Evolutionary conservation across 179 eudicot species (phyloP), one percentile per base, ranked within the genome.

Genomic region (Silene coronaria): DNA sequence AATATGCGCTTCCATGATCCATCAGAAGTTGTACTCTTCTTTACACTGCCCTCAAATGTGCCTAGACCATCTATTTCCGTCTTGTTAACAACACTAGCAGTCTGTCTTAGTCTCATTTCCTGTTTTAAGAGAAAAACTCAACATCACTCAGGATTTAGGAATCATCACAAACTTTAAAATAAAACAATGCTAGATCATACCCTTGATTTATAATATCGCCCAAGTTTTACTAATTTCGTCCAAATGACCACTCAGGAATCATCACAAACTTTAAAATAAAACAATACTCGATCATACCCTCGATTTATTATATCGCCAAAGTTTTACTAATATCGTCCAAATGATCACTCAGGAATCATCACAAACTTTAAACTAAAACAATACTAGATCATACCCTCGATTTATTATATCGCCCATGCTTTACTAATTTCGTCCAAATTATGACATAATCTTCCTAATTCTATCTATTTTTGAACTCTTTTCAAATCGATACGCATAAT

Each of bases 101-200:
- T 82, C 70, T 76, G 87, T 83, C 97, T 85, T 70, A 70, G 81
- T 57, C 87, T 90, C 98, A 93, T 93, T 60, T 83, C 74, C 78
- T 76, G 68, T 71, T 60, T 55, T 12, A 34, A 38, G n/a, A n/a
- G n/a, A n/a, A n/a, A n/a, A n/a, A n/a, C n/a, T n/a, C n/a, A n/a
- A n/a, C n/a, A n/a, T n/a, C n/a, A n/a, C n/a, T n/a, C n/a, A n/a
- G n/a, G n/a, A n/a, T n/a, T n/a, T n/a, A n/a, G n/a, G n/a, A n/a
- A n/a, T n/a, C 68, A 65, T 24, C 38, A 30, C 10, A 23, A n/a
- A 10, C 16, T 61, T 58, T 67, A 9, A 36, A 1, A 30, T 16
- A 3, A 62, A 62, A 62, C 42, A 16, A 30, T 16, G 16, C 6
- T 28, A 17, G 11, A 30, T 28, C 21, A 64, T 64, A 64, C 68